Base-by-base conservation (phyloP, 2,329 filamentous ascomycete genomes). In the Sphaerostilbella broomeana region DNA sequence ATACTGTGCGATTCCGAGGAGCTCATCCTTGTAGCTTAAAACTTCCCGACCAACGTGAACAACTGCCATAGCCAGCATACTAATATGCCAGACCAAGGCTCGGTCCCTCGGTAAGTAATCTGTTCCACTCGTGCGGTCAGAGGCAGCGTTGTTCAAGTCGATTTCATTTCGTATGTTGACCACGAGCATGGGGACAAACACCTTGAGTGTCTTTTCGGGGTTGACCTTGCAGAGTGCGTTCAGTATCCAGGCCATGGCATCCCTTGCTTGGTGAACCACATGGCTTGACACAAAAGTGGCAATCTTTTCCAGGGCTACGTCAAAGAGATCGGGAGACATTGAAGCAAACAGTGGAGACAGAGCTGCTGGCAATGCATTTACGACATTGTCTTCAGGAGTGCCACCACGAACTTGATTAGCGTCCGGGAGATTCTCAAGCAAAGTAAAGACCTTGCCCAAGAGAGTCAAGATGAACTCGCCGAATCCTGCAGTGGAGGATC, bases 221-320 rank as follows among this genome's bases (percentile, higher is more conserved):
- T 94, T 86, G 50, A 94, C 87, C 64, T 97, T 97, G 72, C 92
- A 95, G 17, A 98, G 72, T 1, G 87, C 86, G 61, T 95, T 97
- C 64, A 90, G 86, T 38, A 97, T 97, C 73, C 95, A 98, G 1
- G 94, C 92, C 84, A 98, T 95, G 6, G 92, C 90, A 69, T 98
- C 92, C 49, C 90, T 75, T 38, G 92, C 90, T 63, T 97, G 92
- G 53, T 98, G 89, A 13, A 98, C 90, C 34, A 98, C 92, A 64
- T 97, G 92, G 47, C 86, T 86, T 2, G 85, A 82, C 18, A 95
- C 84, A 59, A 98, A 98, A 21, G 86, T 79, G 3, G 88, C 84
- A 51, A 98, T 79, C 68, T 97, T 97, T 44, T 94, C 84, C 35
- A 98, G 67, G 1, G 86, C 87, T 57, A 92, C 77, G 54, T 97